These are phyloP conservation scores for Xylaria curta DNA, from an alignment of 495 filamentous ascomycete genomes.

Conservation along the genomic window DNA sequence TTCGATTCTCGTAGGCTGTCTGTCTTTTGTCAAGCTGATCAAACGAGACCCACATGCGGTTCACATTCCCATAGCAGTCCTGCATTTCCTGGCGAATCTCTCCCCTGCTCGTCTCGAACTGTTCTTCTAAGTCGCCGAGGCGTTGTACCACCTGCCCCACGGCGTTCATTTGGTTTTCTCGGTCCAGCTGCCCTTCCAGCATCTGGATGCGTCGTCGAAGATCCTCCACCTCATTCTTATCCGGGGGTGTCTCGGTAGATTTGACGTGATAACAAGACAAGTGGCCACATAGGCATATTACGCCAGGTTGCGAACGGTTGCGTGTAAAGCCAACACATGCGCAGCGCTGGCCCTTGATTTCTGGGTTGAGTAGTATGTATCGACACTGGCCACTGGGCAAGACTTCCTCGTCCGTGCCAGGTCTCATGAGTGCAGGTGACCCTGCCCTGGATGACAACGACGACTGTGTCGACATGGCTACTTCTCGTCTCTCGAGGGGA, in stretches of 20 bases:
- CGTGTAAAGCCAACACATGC: constrained; percentile 62
- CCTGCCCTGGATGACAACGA: constrained; percentile 33
- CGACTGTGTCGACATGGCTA: constrained; percentile 34
- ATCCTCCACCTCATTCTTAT: constrained; percentile 54
- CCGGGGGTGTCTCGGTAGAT: constrained; percentile 45
- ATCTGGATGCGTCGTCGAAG: constrained; percentile 53
- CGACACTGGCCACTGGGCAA: constrained; percentile 62
- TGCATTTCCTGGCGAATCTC: constrained; percentile 58
- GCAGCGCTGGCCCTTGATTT: constrained; percentile 61
- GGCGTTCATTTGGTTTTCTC: constrained; percentile 47
- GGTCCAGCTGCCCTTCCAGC: constrained; percentile 56
- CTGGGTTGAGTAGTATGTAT: constrained; percentile 60
- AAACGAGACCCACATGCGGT: constrained; percentile 58
- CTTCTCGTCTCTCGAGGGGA: constrained; percentile 4
- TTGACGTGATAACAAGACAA: constrained; percentile 60
- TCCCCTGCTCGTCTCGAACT: constrained; percentile 55
- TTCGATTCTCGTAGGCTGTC: constrained; percentile 51
- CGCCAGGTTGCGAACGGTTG: constrained; percentile 56
- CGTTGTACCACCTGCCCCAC: constrained; percentile 46
- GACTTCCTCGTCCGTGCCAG: constrained; percentile 43
- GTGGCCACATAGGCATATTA: constrained; percentile 61
- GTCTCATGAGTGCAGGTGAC: constrained; percentile 13
- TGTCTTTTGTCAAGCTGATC: constrained; percentile 50
- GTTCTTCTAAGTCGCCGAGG: constrained; percentile 57
- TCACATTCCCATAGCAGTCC: constrained; percentile 56